Base-by-base conservation (phyloP, 176 grass and related monocot species). In the Pharus latifolius region DNA sequence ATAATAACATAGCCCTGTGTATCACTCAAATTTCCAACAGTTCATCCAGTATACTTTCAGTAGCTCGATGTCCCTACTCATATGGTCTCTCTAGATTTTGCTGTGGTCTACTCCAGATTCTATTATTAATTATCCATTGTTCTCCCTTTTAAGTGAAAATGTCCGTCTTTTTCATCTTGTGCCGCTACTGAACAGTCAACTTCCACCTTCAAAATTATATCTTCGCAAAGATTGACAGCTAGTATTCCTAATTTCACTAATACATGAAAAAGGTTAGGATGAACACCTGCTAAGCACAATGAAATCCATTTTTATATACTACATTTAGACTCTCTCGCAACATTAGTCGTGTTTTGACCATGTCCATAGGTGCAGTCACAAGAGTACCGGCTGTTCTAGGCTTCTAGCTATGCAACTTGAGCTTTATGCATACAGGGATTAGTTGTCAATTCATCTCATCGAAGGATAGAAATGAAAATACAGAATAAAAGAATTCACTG, bases 311-410 rank as follows among this genome's bases (percentile, higher is more conserved):
- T 62, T 35, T 89, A 71, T 98, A 91, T 50, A 55, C 79, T 84
- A 69, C 84, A 78, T 81, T 63, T 74, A 32, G 81, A 78, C 61
- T 80, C 94, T 12, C 10, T 41, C 93, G 95, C 73, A 98, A 78
- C 90, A 98, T 98, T 85, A 98, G 30, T 28, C 95, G 91, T 73
- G 90, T 93, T 84, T 93, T 98, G 82, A 93, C 84, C 87, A 91
- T 93, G 75, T 93, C 95, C 44, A 93, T 70, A 52, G 95, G 95
- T 41, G 89, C 78, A 55, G 90, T 93, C 67, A 76, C 66, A 64
- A 93, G 77, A 57, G 90, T 93, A 75, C 95, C 84, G 54, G 83
- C 57, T 49, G 87, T 91, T 80, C 95, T n/a, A n/a, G n/a, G n/a
- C n/a, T n/a, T n/a, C n/a, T 90, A 75, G 95, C 87, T 72, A 91